Base-by-base conservation (phyloP, 2,329 filamentous ascomycete species). In the Penicillium concentricum region DNA sequence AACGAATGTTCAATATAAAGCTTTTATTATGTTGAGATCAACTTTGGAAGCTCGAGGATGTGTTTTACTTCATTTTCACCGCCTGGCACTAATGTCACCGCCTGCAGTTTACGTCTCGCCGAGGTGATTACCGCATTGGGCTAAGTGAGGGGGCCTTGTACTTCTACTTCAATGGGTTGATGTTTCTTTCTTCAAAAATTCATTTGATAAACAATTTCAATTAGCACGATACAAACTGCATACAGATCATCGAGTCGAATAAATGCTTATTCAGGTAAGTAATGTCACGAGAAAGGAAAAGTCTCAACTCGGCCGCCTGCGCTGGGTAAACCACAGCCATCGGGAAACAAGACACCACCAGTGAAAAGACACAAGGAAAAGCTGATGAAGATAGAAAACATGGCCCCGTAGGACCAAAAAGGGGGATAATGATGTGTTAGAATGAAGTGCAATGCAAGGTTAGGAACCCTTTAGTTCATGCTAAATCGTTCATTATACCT, bases 361-460 rank as follows among this genome's bases (percentile, higher is more conserved):
- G 46, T 49, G 49, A 43, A 50, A 57, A 58, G 57, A 54, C 56
- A 57, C 24, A 59, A 56, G 35, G 51, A 56, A 57, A 56, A 47
- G 24, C 58, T 46, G 46, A 59, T 60, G 56, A 62, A 64, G 57
- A 45, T 44, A 43, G 50, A 63, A 57, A 52, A 62, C 51, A 61
- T 62, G 58, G 56, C 41, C 63, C 60, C 64, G 54, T 57, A 41
- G 60, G 58, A 60, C 50, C 58, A 61, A 51, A 64, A 59, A 61
- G 47, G 57, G 57, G 48, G 47, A 61, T 44, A 52, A 65, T 18
- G 48, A 65, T 57, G 56, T 62, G 45, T 62, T 39, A 48, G 45
- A 32, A 64, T 52, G 51, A 51, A 58, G 43, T 45, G 56, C 54
- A 47, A 54, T 56, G 56, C 60, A 50, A 57, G 54, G 54, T 41